A percentile compares a stretch with the other conserved stretches of the same genome.
Evolutionary conservation across 2,329 filamentous ascomycete species (phyloP).

Genomic region (Coniochaeta sp.): DNA sequence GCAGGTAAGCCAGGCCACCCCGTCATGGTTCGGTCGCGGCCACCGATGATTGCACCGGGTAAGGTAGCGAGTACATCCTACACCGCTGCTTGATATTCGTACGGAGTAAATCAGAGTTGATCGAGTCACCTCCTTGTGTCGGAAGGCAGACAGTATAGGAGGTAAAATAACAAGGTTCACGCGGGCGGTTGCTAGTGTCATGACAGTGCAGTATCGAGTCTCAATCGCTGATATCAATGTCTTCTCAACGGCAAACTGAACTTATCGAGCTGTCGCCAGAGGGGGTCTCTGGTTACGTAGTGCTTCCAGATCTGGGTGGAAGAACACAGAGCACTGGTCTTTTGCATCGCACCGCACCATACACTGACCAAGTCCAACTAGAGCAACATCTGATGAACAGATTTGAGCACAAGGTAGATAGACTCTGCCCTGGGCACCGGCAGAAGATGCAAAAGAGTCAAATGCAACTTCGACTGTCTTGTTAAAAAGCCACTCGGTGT

Average conservation of each 20-base stretch:
- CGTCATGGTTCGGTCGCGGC: not conserved
- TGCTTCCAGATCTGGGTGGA: not conserved
- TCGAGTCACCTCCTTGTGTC: not conserved
- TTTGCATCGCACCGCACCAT: too few species aligned
- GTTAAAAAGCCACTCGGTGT: not conserved
- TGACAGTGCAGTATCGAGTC: not conserved
- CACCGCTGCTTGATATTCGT: not conserved
- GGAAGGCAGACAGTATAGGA: not conserved
- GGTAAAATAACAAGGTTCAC: too few species aligned
- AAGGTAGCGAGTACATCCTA: not conserved
- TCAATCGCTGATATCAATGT: not conserved
- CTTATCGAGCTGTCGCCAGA: not conserved
- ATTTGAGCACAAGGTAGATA: not conserved
- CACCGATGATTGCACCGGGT: not conserved
- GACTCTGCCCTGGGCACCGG: not conserved
- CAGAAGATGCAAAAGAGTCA: not conserved
- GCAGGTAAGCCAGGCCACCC: not conserved
- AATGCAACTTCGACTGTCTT: not conserved
- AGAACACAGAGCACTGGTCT: too few species aligned
- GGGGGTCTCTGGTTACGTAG: not conserved
- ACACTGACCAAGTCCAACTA: not conserved
- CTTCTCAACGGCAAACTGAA: not conserved
- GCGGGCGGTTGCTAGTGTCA: too few species aligned
- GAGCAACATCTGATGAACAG: not conserved
- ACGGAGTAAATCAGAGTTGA: not conserved